Conservation (phyloP, 192 early-diverging fungal species). For the Umbelopsis vinacea region DNA sequence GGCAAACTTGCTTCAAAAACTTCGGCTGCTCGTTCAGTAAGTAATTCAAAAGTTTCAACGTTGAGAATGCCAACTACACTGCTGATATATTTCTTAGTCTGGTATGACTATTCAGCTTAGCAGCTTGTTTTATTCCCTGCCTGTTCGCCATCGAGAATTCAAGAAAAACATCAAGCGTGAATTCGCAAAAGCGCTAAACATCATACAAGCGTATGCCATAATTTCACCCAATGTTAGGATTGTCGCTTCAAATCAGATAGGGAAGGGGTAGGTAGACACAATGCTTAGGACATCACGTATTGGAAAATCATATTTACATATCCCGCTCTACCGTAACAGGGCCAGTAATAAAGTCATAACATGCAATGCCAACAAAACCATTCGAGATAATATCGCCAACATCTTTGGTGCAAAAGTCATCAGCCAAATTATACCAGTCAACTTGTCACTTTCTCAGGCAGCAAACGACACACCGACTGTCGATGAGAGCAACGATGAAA, state of each 20-base stretch:
- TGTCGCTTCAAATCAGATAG: slow-evolving; percentile 59
- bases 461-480: not conserved
- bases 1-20: slow-evolving; percentile 61
- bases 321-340: slow-evolving; percentile 39
- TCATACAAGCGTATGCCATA: slow-evolving; percentile 87
- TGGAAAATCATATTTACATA: not conserved
- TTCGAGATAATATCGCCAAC: slow-evolving; percentile 73
- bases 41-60: slow-evolving; percentile 27
- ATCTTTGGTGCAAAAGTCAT: slow-evolving; percentile 74
- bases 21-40: slow-evolving; percentile 58
- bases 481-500: not conserved
- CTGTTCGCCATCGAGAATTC: slow-evolving; percentile 87
- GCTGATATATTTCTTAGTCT: slow-evolving; percentile 6
- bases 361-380: slow-evolving; percentile 62
- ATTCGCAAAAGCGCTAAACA: slow-evolving; percentile 71
- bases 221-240: slow-evolving; percentile 73
- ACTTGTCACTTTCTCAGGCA: slow-evolving; percentile 42
- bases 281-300: too few species aligned
- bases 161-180: slow-evolving; percentile 83
- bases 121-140: slow-evolving; percentile 81
- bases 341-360: slow-evolving; percentile 50
- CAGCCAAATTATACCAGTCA: slow-evolving; percentile 51
- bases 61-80: not conserved
- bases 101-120: slow-evolving; percentile 84
- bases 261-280: slow-evolving; percentile 51